phyloP scores from a whole-genome alignment of 768 basidiomycete species.

The Serendipita vermifera region DNA sequence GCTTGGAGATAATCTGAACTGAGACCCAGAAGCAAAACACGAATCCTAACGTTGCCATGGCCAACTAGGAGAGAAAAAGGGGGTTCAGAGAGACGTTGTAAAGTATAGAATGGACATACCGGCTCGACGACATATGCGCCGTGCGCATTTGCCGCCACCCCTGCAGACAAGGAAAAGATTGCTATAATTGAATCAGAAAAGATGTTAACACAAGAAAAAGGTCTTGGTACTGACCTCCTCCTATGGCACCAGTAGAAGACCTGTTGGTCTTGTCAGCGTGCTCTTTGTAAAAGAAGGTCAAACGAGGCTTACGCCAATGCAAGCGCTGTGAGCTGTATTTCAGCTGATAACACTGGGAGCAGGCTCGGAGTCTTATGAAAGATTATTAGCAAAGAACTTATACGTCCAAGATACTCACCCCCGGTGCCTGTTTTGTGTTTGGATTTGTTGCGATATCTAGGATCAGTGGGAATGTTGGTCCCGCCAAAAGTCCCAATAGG shows the following conservation, averaged over 20 bases:
- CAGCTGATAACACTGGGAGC: background rate
- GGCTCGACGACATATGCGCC: background rate
- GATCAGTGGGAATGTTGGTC: background rate
- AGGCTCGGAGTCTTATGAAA: background rate
- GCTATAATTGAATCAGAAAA: background rate
- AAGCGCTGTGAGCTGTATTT: background rate
- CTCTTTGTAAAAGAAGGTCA: background rate
- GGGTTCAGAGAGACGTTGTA: background rate
- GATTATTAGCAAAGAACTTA: background rate
- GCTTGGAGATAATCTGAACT: background rate
- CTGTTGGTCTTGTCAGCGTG: no score
- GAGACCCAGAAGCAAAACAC: background rate
- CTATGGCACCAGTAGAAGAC: background rate
- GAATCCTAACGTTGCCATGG: background rate
- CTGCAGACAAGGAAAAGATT: background rate
- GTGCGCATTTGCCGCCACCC: background rate
- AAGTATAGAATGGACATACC: background rate
- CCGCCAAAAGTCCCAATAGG: background rate
- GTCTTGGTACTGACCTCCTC: slow-evolving; percentile 9
- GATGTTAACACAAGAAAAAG: background rate
- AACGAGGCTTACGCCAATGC: background rate
- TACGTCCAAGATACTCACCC: background rate
- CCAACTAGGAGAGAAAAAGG: background rate
- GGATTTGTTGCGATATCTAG: background rate
- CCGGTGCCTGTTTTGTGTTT: background rate